phyloP scores from a whole-genome alignment of 129 eudicot species.

The Lactuca sativa region DNA sequence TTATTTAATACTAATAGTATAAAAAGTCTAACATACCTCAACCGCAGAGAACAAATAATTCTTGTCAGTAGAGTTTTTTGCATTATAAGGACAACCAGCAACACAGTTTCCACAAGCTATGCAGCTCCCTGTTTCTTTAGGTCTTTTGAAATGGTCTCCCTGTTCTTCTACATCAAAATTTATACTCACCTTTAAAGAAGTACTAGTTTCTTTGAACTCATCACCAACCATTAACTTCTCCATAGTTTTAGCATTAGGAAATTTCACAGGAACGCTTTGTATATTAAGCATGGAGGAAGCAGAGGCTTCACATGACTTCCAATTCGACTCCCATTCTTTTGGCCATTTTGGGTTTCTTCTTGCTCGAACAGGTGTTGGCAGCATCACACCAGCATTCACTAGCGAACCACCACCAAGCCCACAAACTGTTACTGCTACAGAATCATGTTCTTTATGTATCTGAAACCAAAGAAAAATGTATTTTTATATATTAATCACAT shows the following conservation, averaged over 20 bases:
- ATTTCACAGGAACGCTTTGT: background rate
- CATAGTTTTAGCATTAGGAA: background rate
- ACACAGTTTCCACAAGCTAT: background rate
- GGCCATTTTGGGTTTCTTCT: background rate
- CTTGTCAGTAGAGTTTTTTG: background rate
- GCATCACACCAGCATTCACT: background rate
- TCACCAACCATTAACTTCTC: background rate
- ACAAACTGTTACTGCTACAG: background rate
- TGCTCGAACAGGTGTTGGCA: background rate
- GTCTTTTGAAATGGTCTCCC: background rate
- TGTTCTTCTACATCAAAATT: background rate
- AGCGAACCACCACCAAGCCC: background rate
- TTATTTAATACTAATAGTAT: too few relatives aligned
- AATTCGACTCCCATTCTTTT: background rate
- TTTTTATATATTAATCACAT: too few relatives aligned
- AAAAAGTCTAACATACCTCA: background rate
- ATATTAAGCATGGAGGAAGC: background rate
- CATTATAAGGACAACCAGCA: background rate
- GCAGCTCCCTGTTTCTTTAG: background rate
- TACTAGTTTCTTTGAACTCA: background rate
- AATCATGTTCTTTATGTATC: background rate
- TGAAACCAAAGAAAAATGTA: too few relatives aligned
- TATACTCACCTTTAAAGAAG: background rate
- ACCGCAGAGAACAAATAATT: background rate
- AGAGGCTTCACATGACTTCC: background rate